These are phyloP conservation scores for Amanita subjunquillea DNA, from an alignment of 768 basidiomycete species.

Conservation along the genomic window DNA sequence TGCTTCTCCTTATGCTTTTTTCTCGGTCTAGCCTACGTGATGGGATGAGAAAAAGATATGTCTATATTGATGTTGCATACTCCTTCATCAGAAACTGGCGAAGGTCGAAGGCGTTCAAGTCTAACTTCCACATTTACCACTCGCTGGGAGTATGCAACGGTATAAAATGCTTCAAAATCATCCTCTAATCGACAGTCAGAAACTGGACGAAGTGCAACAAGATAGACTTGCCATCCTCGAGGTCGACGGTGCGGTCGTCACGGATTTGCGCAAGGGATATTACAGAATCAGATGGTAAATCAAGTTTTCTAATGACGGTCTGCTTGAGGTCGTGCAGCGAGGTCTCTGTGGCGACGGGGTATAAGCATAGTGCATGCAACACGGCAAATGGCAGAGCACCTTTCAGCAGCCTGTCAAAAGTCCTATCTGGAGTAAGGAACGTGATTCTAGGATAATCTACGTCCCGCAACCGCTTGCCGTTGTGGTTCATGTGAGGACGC, in stretches of 20 bases:
- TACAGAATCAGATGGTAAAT: constrained; percentile 25
- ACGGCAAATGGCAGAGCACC: constrained; percentile 18
- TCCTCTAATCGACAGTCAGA: constrained; percentile 38
- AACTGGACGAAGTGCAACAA: background rate
- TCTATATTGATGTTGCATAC: background rate
- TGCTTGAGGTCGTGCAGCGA: constrained; percentile 48
- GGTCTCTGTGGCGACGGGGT: constrained; percentile 31
- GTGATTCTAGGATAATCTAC: constrained; percentile 29
- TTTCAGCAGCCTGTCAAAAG: constrained; percentile 46
- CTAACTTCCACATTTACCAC: constrained; percentile 28
- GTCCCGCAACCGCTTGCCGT: constrained; percentile 35
- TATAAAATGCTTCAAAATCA: constrained; percentile 67
- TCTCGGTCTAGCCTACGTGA: background rate
- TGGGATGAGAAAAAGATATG: background rate
- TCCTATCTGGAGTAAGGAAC: constrained; percentile 29
- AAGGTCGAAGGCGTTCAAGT: constrained; percentile 14
- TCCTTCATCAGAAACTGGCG: background rate
- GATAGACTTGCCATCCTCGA: constrained; percentile 59
- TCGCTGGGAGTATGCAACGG: constrained; percentile 27
- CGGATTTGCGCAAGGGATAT: constrained; percentile 43
- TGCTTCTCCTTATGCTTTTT: background rate
- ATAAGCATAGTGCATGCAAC: background rate
- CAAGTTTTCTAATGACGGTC: constrained; percentile 53
- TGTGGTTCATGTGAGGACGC: constrained; percentile 21
- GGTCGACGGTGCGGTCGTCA: constrained; percentile 41